Evolutionary conservation across 2,329 filamentous ascomycete species (phyloP), one percentile per base, ranked within the genome.

Genomic region (Lomentospora prolificans): DNA sequence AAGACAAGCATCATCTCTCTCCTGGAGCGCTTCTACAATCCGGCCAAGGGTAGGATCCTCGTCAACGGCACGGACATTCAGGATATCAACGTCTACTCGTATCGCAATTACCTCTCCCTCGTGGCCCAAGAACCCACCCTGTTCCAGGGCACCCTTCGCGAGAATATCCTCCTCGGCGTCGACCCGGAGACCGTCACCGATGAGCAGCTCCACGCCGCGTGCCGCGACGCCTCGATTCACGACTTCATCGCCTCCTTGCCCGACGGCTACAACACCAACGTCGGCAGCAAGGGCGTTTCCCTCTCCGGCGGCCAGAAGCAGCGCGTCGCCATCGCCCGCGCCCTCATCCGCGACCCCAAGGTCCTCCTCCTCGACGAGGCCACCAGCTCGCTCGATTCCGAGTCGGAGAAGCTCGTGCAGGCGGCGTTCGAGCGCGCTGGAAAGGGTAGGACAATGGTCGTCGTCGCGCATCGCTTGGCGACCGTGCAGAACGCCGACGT

Each of bases 401-500:
- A 84, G 63, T 77, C 77, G 46, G 79, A 82, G 67, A 75, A 79
- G 65, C 71, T 82, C n/a, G 79, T 83, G 3, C 80, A 91, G 67
- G 74, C 72, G 1, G 86, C 86, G 0, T 82, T 91, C 63, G 84
- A 89, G 71, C 74, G 74, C 44, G 82, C 81, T 0, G 76, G 76
- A 3, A 74, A 75, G 60, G 79, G 79, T 2, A 71, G 79, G 6
- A 84, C 89, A 2, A 88, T 87, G 58, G 74, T 94, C 3, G 86
- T 87, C 2, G 87, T 94, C 9, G 89, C 89, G 1, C 89, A 92
- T 66, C 76, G 88, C 12, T 73, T 92, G 51, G 85, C 85, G 0
- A 92, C 86, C 10, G 83, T 91, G 19, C 87, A 88, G 67, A 86
- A 90, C 61, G 86, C 87, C 1, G 84, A 92, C 66, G 72, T 84